Conservation (phyloP, 768 basidiomycete species). For the Daedalea quercina region DNA sequence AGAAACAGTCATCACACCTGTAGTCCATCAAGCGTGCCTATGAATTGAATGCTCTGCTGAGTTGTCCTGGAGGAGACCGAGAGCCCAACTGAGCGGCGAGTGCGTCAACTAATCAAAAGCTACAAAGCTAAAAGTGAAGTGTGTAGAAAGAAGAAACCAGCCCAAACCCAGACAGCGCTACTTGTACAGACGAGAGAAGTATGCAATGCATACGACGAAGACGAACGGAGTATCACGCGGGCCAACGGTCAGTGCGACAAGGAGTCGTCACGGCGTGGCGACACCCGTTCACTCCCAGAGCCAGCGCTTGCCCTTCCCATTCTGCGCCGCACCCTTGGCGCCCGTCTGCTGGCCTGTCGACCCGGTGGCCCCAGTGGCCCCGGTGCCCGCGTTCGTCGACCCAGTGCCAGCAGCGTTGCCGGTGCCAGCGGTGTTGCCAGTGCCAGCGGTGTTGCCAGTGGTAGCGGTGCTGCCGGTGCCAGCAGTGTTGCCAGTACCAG, state of each 20-base stretch:
- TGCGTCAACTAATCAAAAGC: slow-evolving; percentile 1
- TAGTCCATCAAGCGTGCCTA: slow-evolving; percentile 2
- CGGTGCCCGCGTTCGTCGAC: slow-evolving; percentile 1
- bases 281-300: background rate
- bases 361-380: slow-evolving; percentile 3
- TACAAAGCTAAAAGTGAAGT: background rate
- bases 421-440: background rate
- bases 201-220: background rate
- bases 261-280: background rate
- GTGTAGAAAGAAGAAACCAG: background rate
- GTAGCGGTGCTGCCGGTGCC: background rate
- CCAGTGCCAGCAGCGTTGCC: slow-evolving; percentile 12
- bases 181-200: slow-evolving; percentile 1
- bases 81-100: background rate
- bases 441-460: background rate
- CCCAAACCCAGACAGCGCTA: slow-evolving; percentile 4
- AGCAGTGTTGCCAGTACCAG: background rate
- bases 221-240: background rate
- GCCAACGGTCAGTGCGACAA: background rate
- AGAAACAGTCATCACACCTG: background rate
- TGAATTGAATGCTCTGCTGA: slow-evolving; percentile 4
- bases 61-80: background rate
- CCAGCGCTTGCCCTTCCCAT: background rate
- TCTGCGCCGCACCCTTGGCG: background rate
- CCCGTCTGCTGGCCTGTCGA: slow-evolving; percentile 2